These are phyloP conservation scores for Cystobasidium ongulense DNA, from an alignment of 768 basidiomycete genomes.

Conservation along the genomic window DNA sequence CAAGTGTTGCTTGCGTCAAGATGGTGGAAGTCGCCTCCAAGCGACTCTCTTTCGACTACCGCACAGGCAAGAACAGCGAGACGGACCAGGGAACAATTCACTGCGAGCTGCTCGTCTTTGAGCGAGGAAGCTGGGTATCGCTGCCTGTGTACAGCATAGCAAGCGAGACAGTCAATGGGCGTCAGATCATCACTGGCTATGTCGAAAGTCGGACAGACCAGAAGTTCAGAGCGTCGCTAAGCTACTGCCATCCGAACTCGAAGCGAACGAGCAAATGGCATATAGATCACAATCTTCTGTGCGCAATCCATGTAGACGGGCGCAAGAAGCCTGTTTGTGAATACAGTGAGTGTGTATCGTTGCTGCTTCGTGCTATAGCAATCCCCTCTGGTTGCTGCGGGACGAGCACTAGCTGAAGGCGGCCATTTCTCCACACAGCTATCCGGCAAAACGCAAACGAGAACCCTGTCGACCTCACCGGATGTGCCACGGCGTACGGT, in stretches of 20 bases:
- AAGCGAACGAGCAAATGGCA: neutral
- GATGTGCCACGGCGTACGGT: neutral
- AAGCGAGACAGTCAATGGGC: neutral
- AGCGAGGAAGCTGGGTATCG: slow-evolving; percentile 10
- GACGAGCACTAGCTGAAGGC: neutral
- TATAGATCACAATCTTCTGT: slow-evolving; percentile 1
- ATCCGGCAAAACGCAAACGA: slow-evolving; percentile 8
- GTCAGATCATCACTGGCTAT: slow-evolving; percentile 12
- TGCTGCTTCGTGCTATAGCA: neutral
- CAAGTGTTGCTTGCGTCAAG: neutral
- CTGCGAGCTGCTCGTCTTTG: slow-evolving; percentile 8
- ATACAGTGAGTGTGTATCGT: neutral
- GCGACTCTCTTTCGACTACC: slow-evolving; percentile 13
- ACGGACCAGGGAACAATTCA: slow-evolving; percentile 1
- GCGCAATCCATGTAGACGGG: neutral
- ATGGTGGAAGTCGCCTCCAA: neutral
- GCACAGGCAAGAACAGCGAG: neutral
- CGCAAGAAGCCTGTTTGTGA: slow-evolving; percentile 14
- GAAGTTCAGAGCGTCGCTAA: slow-evolving; percentile 17
- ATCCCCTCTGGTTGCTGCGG: neutral
- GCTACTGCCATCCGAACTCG: neutral
- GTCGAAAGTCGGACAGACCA: slow-evolving; percentile 9
- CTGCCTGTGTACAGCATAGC: slow-evolving; percentile 10
- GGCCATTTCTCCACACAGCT: neutral
- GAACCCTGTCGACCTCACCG: slow-evolving; percentile 4